Percentiles rank a stretch among this genome's conserved stretches.
phyloP scores from a whole-genome alignment of 306 rosid genomes.

The Quercus ilex region DNA sequence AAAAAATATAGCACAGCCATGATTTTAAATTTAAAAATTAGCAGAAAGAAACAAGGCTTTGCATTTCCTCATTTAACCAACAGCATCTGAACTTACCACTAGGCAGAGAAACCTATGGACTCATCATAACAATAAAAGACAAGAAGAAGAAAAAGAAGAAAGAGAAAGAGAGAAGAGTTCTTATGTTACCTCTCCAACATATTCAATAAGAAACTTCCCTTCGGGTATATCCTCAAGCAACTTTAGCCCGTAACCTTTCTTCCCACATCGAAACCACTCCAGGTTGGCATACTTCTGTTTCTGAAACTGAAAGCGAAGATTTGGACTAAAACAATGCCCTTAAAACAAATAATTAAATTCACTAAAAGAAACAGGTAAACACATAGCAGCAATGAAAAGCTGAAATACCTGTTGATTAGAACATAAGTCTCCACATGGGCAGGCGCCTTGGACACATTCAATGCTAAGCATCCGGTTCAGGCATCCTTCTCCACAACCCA shows the following conservation, averaged over 20 bases:
- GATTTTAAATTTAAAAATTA: conserved; percentile 12
- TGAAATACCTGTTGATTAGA: conserved; percentile 93
- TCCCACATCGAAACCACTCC: conserved; percentile 81
- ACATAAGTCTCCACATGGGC: conserved; percentile 88
- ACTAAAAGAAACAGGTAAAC: conserved; percentile 1
- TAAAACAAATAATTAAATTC: conserved; percentile 17
- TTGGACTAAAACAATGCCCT: conserved; percentile 27
- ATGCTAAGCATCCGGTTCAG: conserved; percentile 90
- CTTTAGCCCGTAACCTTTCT: conserved; percentile 93
- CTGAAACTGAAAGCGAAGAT: conserved; percentile 75
- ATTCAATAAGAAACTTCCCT: conserved; percentile 94
- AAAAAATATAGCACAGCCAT: conserved; percentile 14
- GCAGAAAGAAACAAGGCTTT: neutral
- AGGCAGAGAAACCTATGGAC: neutral
- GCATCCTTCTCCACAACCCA: conserved; percentile 96
- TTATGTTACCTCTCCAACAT: conserved; percentile 89
- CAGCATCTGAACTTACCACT: neutral
- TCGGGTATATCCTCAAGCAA: conserved; percentile 49
- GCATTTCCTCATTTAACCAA: neutral
- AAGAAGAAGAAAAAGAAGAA: conserved; percentile 4
- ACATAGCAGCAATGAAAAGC: conserved; percentile 14
- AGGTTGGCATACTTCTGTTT: conserved; percentile 74
- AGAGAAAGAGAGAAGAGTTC: conserved; percentile 9
- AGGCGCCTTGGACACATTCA: conserved; percentile 85
- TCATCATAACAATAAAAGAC: neutral